These are phyloP conservation scores for Gynostemma pentaphyllum DNA, from an alignment of 306 rosid species.

Conservation along the genomic window DNA sequence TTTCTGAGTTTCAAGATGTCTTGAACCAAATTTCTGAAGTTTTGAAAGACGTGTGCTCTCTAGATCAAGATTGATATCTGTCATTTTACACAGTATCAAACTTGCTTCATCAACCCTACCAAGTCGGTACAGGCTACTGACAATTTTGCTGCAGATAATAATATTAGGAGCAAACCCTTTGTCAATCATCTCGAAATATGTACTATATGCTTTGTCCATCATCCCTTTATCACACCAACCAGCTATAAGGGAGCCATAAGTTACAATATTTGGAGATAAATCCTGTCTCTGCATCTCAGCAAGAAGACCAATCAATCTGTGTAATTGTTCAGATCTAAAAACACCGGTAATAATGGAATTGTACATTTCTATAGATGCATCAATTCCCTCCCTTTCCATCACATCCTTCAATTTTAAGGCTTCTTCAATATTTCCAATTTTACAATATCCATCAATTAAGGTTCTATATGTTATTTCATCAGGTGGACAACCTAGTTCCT, in stretches of 20 bases:
- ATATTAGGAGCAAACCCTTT: conserved; percentile 47
- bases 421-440: conserved; percentile 41
- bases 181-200: conserved; percentile 59
- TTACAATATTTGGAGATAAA: conserved; percentile 44
- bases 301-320: conserved; percentile 33
- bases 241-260: conserved; percentile 66
- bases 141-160: conserved; percentile 57
- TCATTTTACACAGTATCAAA: conserved; percentile 46
- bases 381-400: conserved; percentile 38
- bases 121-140: conserved; percentile 53
- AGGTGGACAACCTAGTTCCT: conserved; percentile 56
- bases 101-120: conserved; percentile 59
- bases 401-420: conserved; percentile 53
- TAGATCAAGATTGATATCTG: conserved; percentile 40
- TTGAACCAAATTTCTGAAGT: conserved; percentile 15
- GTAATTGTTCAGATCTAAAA: conserved; percentile 41
- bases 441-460: conserved; percentile 60
- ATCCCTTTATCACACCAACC: conserved; percentile 80
- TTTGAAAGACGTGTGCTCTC: conserved; percentile 18
- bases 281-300: conserved; percentile 56
- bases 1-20: conserved; percentile 30
- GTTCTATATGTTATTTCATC: conserved; percentile 68
- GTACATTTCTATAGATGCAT: conserved; percentile 62
- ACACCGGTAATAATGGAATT: conserved; percentile 67
- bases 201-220: conserved; percentile 50